Evolutionary conservation across 108 stramenopile genomes (phyloP), one percentile per base, ranked within the genome.

Genomic region (Skeletonema grethae): DNA sequence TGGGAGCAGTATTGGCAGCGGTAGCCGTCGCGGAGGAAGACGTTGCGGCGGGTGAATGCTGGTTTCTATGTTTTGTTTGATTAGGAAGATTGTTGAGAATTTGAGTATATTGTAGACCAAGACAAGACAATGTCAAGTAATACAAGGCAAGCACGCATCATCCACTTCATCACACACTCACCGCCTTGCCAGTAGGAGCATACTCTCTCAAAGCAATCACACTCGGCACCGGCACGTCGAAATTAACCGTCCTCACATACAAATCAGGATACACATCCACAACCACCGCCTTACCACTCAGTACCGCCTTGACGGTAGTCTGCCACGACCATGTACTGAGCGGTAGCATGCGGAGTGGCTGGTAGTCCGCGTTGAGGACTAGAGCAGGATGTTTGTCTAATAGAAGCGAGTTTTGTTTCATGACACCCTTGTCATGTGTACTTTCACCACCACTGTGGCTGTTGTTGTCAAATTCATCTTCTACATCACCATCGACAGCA

Each of bases 311-410:
- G 72, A 95, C 82, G n/a, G 94, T 82, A 36, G 90, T 90, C 67
- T 95, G 94, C 94, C 94, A 95, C 31, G 80, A 80, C 90, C 88
- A 95, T 11, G 90, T 66, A 72, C 80, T 82, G 8, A 95, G 76
- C 15, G 94, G 94, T 24, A 92, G 64, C 72, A 89, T 87, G 24
- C 85, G 69, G 22, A 88, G 28, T n/a, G 87, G 87, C 78, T 87
- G 86, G 74, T 90, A 95, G 71, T 95, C 91, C 4, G 94, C 94
- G 79, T 95, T 95, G 16, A 95, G 70, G 4, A 95, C 91, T 45
- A 95, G 56, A 0, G 91, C 78, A 13, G 94, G 90, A 67, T 88
- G 87, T 13, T 70, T 68, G 74, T 86, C 86, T 30, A 94, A 65
- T 57, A 70, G 57, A 46, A 75, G 75, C 10, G 83, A 36, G 25